Percentiles rank a stretch among this genome's conserved stretches.
Evolutionary conservation across 2,329 filamentous ascomycete genomes (phyloP).

Genomic region (Colletotrichum shisoi): DNA sequence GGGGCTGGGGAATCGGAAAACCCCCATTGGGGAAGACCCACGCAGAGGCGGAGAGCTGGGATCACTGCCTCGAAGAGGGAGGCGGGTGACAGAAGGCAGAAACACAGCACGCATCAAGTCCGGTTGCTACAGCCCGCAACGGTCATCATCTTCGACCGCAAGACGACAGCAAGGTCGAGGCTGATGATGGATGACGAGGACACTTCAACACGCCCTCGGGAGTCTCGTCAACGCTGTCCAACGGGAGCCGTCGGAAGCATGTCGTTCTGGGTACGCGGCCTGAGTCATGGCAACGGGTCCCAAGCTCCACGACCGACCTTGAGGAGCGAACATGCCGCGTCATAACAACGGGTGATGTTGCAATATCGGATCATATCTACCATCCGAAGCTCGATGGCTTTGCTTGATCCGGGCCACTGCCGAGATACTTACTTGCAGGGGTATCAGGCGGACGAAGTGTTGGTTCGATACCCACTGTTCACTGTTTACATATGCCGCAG

Average conservation of each 20-base stretch:
- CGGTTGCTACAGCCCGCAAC: not conserved
- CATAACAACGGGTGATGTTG: not conserved
- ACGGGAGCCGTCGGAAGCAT: not conserved
- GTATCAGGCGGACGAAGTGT: slow-evolving; percentile 10
- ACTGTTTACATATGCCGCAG: not conserved
- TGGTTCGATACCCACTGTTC: not conserved
- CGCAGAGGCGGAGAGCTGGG: slow-evolving; percentile 16
- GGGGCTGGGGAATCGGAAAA: slow-evolving; percentile 17
- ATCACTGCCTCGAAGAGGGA: slow-evolving; percentile 20
- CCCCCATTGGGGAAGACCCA: slow-evolving; percentile 11
- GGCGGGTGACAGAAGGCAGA: slow-evolving; percentile 16
- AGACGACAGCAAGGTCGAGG: not conserved
- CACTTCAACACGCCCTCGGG: slow-evolving; percentile 1
- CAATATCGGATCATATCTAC: not conserved
- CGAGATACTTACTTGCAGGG: not conserved
- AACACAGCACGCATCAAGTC: slow-evolving; percentile 2
- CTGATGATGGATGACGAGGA: slow-evolving; percentile 28
- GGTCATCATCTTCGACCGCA: not conserved
- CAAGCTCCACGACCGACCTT: not conserved
- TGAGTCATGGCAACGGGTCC: slow-evolving; percentile 21
- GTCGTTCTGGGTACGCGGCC: slow-evolving; percentile 13
- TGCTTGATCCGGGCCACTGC: slow-evolving; percentile 27
- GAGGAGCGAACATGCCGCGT: slow-evolving; percentile 7
- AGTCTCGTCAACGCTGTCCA: not conserved
- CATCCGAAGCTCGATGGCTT: slow-evolving; percentile 19